Evolutionary conservation across 352 stramenopile genomes (phyloP), one percentile per base, ranked within the genome.

Genomic region (Plasmopara halstedii): DNA sequence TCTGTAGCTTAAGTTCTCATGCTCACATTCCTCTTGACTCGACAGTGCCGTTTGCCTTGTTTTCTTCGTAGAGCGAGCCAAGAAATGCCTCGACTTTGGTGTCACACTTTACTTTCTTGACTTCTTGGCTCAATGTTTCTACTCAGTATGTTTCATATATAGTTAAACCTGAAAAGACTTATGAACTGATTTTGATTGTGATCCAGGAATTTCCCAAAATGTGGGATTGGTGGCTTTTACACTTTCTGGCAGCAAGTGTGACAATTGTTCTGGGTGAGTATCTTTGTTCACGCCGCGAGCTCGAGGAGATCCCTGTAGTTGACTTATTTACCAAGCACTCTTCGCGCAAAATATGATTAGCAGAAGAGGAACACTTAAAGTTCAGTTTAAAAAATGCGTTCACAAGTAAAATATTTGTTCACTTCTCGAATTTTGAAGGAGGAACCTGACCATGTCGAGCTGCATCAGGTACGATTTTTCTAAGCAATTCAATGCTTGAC

Each of bases 51-150:
- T 89, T 13, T 81, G 66, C 20, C 68, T 95, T 31, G 73, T 64
- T 29, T 27, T 92, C 17, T 88, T 95, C 35, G 80, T 95, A 22
- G 84, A 95, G 60, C 76, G 84, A 18, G 80, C 84, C 31, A 95
- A 95, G 42, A 95, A 95, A 54, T 95, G 84, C 40, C 68, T 95
- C 43, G 84, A 95, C 62, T 95, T 95, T 75, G 84, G 83, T 39
- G 73, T 93, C 27, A 94, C 84, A 44, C 77, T 90, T 32, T 92
- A 91, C 61, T 87, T 94, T 48, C 66, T 95, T 26, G 81, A 95
- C 50, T 66, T 95, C 26, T 48, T 94, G 18, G 52, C 70, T 13
- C 80, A 88, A 50, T 79, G 69, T 39, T 84, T 91, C 57, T 95
- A 95, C 65, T 83, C 70, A 58, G 81, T 93, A 29, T 19, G 62